Conservation (phyloP, 179 eudicot species). For the Vitellaria paradoxa region DNA sequence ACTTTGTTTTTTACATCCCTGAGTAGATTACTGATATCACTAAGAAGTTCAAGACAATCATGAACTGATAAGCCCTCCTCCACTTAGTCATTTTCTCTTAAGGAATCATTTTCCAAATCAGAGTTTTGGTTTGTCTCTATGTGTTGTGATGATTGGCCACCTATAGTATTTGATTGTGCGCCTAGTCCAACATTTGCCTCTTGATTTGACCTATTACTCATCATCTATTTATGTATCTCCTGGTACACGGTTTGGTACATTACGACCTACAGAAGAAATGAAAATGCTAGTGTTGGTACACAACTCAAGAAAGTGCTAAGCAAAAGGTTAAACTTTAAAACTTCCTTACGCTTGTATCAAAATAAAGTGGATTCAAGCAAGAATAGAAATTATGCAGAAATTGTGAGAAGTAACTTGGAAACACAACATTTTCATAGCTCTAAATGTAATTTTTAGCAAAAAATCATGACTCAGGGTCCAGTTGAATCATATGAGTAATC, state of each 20-base stretch:
- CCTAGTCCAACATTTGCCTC: conserved; percentile 28
- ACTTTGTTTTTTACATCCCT: conserved; percentile 68
- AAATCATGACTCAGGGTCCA: conserved; percentile 78
- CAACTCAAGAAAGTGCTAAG: background rate
- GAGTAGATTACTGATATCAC: conserved; percentile 60
- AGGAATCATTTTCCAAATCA: conserved; percentile 31
- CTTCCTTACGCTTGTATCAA: conserved; percentile 80
- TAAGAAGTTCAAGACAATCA: conserved; percentile 67
- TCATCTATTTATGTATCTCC: conserved; percentile 87
- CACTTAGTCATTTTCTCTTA: conserved; percentile 29
- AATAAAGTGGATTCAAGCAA: conserved; percentile 72
- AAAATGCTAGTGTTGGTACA: conserved; percentile 17
- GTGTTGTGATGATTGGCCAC: conserved; percentile 32
- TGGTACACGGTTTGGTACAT: conserved; percentile 83
- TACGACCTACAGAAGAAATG: conserved; percentile 56
- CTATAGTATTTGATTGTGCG: conserved; percentile 23
- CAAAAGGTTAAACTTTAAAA: background rate
- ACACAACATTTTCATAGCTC: conserved; percentile 75
- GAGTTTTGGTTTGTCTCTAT: conserved; percentile 37
- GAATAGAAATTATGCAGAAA: conserved; percentile 90
- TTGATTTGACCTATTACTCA: conserved; percentile 42
- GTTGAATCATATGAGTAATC: conserved; percentile 99
- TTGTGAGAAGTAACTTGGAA: conserved; percentile 87
- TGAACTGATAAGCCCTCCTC: conserved; percentile 34
- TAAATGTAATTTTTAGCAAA: conserved; percentile 90